These are phyloP conservation scores for Sporothrix curviconia DNA, from an alignment of 2,329 filamentous ascomycete species.

Conservation along the genomic window DNA sequence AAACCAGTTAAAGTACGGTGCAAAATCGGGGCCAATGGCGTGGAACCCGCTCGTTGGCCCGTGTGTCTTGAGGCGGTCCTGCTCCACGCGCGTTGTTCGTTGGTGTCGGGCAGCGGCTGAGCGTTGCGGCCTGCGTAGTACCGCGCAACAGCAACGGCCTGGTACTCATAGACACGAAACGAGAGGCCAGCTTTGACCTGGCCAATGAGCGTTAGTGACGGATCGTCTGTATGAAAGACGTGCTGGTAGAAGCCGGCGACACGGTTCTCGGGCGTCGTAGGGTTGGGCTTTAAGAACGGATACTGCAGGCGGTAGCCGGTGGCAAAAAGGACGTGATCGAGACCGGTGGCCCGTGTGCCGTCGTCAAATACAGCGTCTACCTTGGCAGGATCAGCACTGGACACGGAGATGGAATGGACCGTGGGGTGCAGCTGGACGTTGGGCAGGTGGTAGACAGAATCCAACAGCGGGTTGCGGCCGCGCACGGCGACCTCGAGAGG, in stretches of 20 bases:
- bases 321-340: slow-evolving; percentile 53
- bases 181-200: slow-evolving; percentile 33
- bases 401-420: slow-evolving; percentile 28
- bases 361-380: slow-evolving; percentile 45
- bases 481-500: slow-evolving; percentile 41
- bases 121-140: slow-evolving; percentile 27
- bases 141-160: slow-evolving; percentile 31
- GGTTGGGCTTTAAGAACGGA: slow-evolving; percentile 39
- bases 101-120: slow-evolving; percentile 20
- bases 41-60: slow-evolving; percentile 8
- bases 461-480: slow-evolving; percentile 44
- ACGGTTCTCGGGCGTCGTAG: slow-evolving; percentile 15
- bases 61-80: background rate
- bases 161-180: slow-evolving; percentile 33
- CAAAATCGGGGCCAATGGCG: slow-evolving; percentile 9
- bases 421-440: slow-evolving; percentile 37
- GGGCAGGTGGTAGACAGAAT: slow-evolving; percentile 49
- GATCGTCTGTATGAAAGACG: slow-evolving; percentile 31
- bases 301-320: slow-evolving; percentile 55
- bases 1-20: slow-evolving; percentile 12
- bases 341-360: slow-evolving; percentile 38
- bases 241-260: slow-evolving; percentile 32
- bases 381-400: slow-evolving; percentile 29
- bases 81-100: slow-evolving; percentile 29
- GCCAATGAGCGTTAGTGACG: slow-evolving; percentile 29